These are phyloP conservation scores for Fusarium musae DNA, from an alignment of 2,329 filamentous ascomycete genomes.

Conservation along the genomic window DNA sequence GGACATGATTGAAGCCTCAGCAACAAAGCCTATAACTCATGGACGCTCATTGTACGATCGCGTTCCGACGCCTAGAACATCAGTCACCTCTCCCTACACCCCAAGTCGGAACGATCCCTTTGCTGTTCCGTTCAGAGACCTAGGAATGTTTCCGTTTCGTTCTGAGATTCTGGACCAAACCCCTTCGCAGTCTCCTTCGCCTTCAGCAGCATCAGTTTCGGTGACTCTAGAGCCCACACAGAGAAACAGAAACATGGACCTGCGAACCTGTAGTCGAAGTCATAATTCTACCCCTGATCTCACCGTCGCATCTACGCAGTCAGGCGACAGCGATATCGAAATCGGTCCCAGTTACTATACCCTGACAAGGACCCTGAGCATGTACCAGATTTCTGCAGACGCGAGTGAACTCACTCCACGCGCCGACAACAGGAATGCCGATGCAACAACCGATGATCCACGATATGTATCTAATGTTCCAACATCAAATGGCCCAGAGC, in stretches of 20 bases:
- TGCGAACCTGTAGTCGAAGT: background rate
- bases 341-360: background rate
- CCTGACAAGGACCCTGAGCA: background rate
- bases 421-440: constrained; percentile 12
- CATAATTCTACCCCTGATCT: constrained; percentile 9
- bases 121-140: background rate
- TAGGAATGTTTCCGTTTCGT: background rate
- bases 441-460: background rate
- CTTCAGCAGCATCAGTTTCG: background rate
- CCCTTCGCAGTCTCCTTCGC: background rate
- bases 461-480: background rate
- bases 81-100: background rate
- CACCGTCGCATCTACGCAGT: constrained; percentile 13
- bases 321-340: constrained; percentile 4
- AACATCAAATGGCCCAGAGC: constrained; percentile 2
- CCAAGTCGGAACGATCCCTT: background rate
- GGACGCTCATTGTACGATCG: background rate
- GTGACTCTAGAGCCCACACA: background rate
- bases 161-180: background rate
- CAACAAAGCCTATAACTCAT: background rate
- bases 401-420: background rate
- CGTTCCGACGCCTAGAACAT: background rate
- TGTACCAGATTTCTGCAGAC: background rate
- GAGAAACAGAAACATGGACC: background rate
- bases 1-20: background rate